Evolutionary conservation across 768 basidiomycete species (phyloP), one percentile per base, ranked within the genome.

Genomic region (Boletus coccyginus): DNA sequence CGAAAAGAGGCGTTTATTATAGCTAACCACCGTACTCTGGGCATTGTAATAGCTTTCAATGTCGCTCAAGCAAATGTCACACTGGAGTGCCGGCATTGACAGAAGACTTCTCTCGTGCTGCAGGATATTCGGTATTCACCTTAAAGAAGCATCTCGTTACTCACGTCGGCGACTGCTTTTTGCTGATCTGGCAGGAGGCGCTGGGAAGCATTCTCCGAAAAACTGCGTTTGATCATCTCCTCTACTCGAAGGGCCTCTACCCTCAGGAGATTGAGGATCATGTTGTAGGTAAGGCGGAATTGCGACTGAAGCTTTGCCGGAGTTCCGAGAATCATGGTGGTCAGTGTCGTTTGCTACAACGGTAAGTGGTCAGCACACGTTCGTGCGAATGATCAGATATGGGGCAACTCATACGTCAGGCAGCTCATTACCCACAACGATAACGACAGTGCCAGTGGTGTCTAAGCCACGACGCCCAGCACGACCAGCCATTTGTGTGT

Each of bases 171-270:
- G 24, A 98, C 90, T 67, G 88, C 83, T 69, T 88, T 86, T 71
- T 98, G 94, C 58, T 98, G 92, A 52, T 96, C 94, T 5, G 97
- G 97, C 32, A 98, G 75, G 43, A 98, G 76, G 39, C 88, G 80
- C 67, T 99, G 97, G 0, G 97, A 90, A 2, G 94, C 87, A 67
- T 98, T 98, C 75, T 99, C 97, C 17, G 97, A 98, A 73, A 99
- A 99, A 70, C 92, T 94, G 39, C 97, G 82, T 72, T 98, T 98
- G 69, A 99, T 98, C 97, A 99, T 99, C 73, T 99, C 97, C 68
- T 99, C 97, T 17, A 98, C 96, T 56, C 87, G 81, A 46, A 99
- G 78, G 0, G 97, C 95, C 67, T 99, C 97, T 11, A 99, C 97
- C 19, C 97, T 86, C 11, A 99, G 81, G 39, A 99, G 75, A 68